A percentile compares a stretch with the other conserved stretches of the same genome.
Conservation (phyloP, 345 rosid genomes). For the Microcos paniculata region DNA sequence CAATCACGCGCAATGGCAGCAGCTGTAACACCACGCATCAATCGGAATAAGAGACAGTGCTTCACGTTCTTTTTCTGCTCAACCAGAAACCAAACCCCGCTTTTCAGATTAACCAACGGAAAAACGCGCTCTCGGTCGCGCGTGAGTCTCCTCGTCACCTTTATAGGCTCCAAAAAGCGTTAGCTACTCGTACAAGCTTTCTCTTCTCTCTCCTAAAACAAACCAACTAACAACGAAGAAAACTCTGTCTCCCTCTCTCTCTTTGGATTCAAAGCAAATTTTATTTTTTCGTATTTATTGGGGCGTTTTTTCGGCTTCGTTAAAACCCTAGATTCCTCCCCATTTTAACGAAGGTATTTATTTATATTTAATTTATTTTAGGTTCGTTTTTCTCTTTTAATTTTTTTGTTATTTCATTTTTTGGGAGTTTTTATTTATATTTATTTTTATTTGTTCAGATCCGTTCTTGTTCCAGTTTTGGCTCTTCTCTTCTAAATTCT, state of each 20-base stretch:
- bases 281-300: background rate
- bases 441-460: background rate
- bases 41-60: background rate
- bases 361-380: too few relatives aligned
- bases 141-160: background rate
- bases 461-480: constrained; percentile 42
- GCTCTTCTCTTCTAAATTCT: constrained; percentile 1
- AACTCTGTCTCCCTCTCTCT: background rate
- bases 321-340: constrained; percentile 49
- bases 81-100: background rate
- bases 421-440: background rate
- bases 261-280: constrained; percentile 23
- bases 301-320: constrained; percentile 22
- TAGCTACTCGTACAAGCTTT: background rate
- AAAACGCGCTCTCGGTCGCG: background rate
- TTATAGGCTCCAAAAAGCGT: background rate
- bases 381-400: background rate
- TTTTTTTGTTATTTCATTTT: background rate
- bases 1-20: background rate
- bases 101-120: too few relatives aligned
- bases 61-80: constrained; percentile 3
- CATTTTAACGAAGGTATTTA: constrained; percentile 29
- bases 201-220: constrained; percentile 8
- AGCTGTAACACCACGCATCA: background rate
- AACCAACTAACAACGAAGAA: constrained; percentile 18